Percentiles rank a stretch among this genome's conserved stretches.
Conservation (phyloP, 495 filamentous ascomycete species). For the Penicillium mononematosum region DNA sequence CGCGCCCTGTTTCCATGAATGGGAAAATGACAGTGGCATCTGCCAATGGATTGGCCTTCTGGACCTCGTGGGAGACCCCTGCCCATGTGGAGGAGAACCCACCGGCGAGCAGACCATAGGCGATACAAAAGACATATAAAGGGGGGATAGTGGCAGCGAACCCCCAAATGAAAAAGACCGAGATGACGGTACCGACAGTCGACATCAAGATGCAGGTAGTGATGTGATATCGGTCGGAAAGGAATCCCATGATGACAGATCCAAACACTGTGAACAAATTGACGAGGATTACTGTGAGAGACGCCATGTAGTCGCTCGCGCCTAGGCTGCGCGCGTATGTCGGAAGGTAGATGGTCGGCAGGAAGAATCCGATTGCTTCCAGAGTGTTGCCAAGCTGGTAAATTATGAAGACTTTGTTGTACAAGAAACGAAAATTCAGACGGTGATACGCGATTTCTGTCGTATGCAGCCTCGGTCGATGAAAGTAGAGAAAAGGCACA, state of each 20-base stretch:
- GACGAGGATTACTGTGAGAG: slow-evolving; percentile 48
- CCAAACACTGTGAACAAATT: slow-evolving; percentile 54
- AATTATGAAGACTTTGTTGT: slow-evolving; percentile 44
- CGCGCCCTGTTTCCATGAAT: slow-evolving; percentile 56
- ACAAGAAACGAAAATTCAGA: slow-evolving; percentile 43
- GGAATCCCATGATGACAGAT: slow-evolving; percentile 52
- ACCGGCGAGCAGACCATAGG: slow-evolving; percentile 64
- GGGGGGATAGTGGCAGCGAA: slow-evolving; percentile 27
- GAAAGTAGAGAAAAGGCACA: slow-evolving; percentile 53
- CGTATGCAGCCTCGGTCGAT: slow-evolving; percentile 50
- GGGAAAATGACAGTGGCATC: slow-evolving; percentile 58
- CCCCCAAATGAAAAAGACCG: slow-evolving; percentile 65
- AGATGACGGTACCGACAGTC: slow-evolving; percentile 51
- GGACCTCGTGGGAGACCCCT: slow-evolving; percentile 54
- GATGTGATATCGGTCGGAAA: slow-evolving; percentile 56
- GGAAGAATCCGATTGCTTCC: slow-evolving; percentile 52
- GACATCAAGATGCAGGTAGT: slow-evolving; percentile 55
- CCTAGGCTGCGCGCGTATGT: slow-evolving; percentile 44
- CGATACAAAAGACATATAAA: slow-evolving; percentile 51
- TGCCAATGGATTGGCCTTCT: slow-evolving; percentile 32
- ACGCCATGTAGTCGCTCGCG: slow-evolving; percentile 32
- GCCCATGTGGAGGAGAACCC: slow-evolving; percentile 55
- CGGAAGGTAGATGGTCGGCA: slow-evolving; percentile 31
- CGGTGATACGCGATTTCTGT: slow-evolving; percentile 16
- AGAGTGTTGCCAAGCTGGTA: slow-evolving; percentile 53